These are phyloP conservation scores for Colletotrichum tanaceti DNA, from an alignment of 2,329 filamentous ascomycete species.

Conservation along the genomic window DNA sequence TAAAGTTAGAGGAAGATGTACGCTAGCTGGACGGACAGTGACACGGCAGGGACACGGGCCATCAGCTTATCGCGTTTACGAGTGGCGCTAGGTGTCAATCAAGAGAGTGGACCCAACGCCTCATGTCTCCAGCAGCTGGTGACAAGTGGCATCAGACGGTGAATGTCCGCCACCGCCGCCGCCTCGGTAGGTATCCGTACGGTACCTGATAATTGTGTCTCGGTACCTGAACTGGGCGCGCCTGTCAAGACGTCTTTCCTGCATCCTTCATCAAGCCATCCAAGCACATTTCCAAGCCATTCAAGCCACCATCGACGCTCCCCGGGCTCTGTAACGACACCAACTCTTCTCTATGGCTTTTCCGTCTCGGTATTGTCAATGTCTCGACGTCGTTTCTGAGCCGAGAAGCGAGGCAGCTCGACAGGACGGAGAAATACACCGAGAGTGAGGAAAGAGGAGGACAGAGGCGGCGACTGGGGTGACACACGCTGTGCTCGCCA, in stretches of 20 bases:
- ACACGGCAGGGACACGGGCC: conserved; percentile 9
- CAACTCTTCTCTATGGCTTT: not conserved
- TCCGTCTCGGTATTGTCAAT: conserved; percentile 3
- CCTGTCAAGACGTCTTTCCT: not conserved
- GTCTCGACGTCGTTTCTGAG: not conserved
- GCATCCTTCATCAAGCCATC: conserved; percentile 8
- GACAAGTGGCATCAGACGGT: not conserved
- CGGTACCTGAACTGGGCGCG: conserved; percentile 15
- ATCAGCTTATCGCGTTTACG: conserved; percentile 31
- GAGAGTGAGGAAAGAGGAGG: too few relatives aligned
- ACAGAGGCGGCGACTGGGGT: not conserved
- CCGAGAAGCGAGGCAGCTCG: not conserved
- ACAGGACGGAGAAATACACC: too few relatives aligned
- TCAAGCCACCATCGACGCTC: conserved; percentile 11
- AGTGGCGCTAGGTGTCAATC: conserved; percentile 1
- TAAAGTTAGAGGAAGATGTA: not conserved
- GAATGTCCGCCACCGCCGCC: too few relatives aligned
- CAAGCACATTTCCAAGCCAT: too few relatives aligned
- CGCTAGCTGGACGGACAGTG: not conserved
- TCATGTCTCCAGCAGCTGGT: not conserved
- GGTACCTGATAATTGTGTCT: not conserved
- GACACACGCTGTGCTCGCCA: not conserved
- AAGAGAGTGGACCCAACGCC: too few relatives aligned
- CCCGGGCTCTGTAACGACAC: not conserved
- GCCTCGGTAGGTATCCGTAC: too few relatives aligned